Percentiles rank a stretch among this genome's conserved stretches.
phyloP scores from a whole-genome alignment of 2,329 filamentous ascomycete genomes.

The Diplodia scrobiculata region DNA sequence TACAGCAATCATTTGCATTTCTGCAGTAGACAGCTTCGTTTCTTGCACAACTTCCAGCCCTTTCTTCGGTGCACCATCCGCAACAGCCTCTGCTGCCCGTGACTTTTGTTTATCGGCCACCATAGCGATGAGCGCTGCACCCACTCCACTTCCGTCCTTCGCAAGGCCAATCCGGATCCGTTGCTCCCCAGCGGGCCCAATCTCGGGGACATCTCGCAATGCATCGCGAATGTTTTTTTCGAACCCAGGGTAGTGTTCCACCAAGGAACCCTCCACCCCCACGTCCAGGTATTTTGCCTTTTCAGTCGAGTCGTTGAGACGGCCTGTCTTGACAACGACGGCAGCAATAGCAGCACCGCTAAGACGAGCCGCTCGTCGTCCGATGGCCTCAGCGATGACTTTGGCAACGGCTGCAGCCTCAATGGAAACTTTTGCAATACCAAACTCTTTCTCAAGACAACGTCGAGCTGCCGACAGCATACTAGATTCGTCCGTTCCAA shows the following conservation, averaged over 20 bases:
- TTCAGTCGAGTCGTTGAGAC: slow-evolving; percentile 51
- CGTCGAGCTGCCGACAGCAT: slow-evolving; percentile 73
- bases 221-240: slow-evolving; percentile 84
- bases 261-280: slow-evolving; percentile 89
- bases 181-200: slow-evolving; percentile 77
- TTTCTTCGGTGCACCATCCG: not conserved
- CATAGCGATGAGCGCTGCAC: slow-evolving; percentile 89
- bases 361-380: slow-evolving; percentile 82
- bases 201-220: slow-evolving; percentile 71
- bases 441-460: slow-evolving; percentile 73
- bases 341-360: slow-evolving; percentile 88
- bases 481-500: slow-evolving; percentile 75
- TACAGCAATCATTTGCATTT: not conserved
- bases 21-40: not conserved
- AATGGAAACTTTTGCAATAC: slow-evolving; percentile 72
- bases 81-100: not conserved
- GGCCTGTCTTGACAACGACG: slow-evolving; percentile 77
- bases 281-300: slow-evolving; percentile 77
- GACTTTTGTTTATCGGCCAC: slow-evolving; percentile 65
- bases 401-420: slow-evolving; percentile 90
- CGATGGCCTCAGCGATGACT: slow-evolving; percentile 77
- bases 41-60: not conserved
- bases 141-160: slow-evolving; percentile 94
- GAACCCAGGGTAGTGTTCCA: slow-evolving; percentile 95
- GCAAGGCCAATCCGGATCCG: slow-evolving; percentile 95